Base-by-base conservation (phyloP, 2,329 filamentous ascomycete genomes). In the Diaporthe citri region DNA sequence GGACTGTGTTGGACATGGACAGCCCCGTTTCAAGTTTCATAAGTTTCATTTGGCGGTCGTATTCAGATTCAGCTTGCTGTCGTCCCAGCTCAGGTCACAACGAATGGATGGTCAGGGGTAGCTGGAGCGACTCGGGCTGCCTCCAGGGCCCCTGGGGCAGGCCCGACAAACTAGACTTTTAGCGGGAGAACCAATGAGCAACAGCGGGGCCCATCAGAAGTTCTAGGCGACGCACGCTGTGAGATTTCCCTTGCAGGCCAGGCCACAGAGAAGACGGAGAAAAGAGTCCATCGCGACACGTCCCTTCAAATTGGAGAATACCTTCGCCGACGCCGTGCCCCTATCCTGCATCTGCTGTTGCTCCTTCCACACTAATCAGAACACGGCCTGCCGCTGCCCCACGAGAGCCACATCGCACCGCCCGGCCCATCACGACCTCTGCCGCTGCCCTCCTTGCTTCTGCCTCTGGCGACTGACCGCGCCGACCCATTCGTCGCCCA, bases 11-110 rank as follows among this genome's bases (percentile, higher is more conserved):
- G 52, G 55, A 71, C 52, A 57, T 57, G 67, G 67, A n/a, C 22
- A 34, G 25, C 52, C 56, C 52, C 59, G 57, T 62, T 72, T 64
- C 56, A 72, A 41, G 70, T 72, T 72, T 72, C 70, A 72, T 62
- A 41, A 51, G 56, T 72, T 72, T 72, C 70, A 72, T 72, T 72
- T 72, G 70, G 56, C 36, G 70, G 70, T 64, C 70, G 70, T 72
- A 72, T 72, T 72, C 46, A 28, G 59, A 55, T 39, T 67, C 36
- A 64, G 70, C 28, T 52, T 28, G 56, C 70, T 72, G 62, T 52
- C 46, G 64, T 52, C 64, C 64, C 46, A 52, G 36, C 6, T 31
- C 31, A 34, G 31, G 64, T 39, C 28, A 51, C 46, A 52, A 20
- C 64, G 57, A 64, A 72, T 43, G 15, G 52, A 56, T 28, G 34